Evolutionary conservation across 1,284 basidiomycete genomes (phyloP).

Genomic region (Kwoniella shivajii): DNA sequence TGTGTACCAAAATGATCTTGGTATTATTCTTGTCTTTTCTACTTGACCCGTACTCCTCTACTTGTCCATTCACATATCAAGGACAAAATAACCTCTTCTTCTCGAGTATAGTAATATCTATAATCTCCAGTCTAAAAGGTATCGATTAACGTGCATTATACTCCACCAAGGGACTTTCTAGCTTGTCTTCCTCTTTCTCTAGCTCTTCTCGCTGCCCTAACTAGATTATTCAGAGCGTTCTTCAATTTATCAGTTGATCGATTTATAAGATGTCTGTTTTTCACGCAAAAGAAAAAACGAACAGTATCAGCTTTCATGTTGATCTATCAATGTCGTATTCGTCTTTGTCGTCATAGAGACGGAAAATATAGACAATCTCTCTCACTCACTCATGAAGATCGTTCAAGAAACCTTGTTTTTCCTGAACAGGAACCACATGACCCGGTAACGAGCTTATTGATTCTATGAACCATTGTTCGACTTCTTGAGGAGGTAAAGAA

Average conservation of each 20-base stretch:
- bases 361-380: background rate
- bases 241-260: constrained; percentile 31
- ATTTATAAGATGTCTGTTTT: constrained; percentile 23
- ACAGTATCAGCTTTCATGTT: background rate
- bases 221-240: constrained; percentile 35
- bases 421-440: constrained; percentile 64
- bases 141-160: too few relatives aligned
- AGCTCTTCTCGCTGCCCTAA: constrained; percentile 44
- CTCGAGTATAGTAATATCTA: too few relatives aligned
- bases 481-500: constrained; percentile 64
- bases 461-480: constrained; percentile 71
- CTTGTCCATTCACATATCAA: too few relatives aligned
- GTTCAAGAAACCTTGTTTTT: constrained; percentile 73
- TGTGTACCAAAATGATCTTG: too few relatives aligned
- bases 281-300: background rate
- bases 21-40: too few relatives aligned
- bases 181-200: constrained; percentile 43
- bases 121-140: too few relatives aligned
- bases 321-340: background rate
- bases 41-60: too few relatives aligned
- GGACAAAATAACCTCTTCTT: too few relatives aligned
- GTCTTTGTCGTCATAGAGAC: background rate
- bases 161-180: constrained; percentile 32
- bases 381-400: constrained; percentile 70
- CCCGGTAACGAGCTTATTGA: constrained; percentile 72